A percentile compares a stretch with the other conserved stretches of the same genome.
Conservation (phyloP, 129 eudicot genomes). For the Ambrosia trifida region DNA sequence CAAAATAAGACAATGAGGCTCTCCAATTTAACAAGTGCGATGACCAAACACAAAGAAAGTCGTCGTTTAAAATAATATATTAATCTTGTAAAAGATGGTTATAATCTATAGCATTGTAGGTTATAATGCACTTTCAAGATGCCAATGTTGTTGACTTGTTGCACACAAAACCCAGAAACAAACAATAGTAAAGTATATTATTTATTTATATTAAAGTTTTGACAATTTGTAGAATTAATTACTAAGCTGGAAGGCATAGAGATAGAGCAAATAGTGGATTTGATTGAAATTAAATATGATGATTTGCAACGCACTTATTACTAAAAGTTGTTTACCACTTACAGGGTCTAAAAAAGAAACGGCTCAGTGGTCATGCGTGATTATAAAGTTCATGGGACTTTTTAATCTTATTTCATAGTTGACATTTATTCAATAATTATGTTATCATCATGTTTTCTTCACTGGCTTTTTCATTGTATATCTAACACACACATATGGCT, state of each 20-base stretch:
- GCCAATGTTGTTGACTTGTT: no score
- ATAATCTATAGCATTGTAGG: no score
- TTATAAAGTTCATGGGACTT: conserved; percentile 25
- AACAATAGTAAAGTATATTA: conserved; percentile 5
- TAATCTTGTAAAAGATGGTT: no score
- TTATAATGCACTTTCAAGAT: no score
- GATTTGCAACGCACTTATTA: conserved; percentile 22
- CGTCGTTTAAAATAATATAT: no score
- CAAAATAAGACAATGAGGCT: no score
- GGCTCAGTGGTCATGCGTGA: conserved; percentile 30
- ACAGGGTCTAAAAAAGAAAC: conserved; percentile 1
- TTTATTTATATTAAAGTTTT: conserved; percentile 15
- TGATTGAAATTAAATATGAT: conserved; percentile 29
- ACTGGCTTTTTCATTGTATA: no score
- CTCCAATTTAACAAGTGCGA: no score
- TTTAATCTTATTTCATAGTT: conserved; percentile 23
- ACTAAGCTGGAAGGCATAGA: neutral
- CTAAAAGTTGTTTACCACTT: conserved; percentile 29
- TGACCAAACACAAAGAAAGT: no score
- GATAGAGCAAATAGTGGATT: conserved; percentile 24
- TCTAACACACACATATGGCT: no score
- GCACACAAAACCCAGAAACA: neutral
- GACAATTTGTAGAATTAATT: conserved; percentile 25
- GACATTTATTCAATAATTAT: conserved; percentile 18
- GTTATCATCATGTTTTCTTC: conserved; percentile 22